Evolutionary conservation across 345 rosid species (phyloP).

Genomic region (Ceriops decandra): DNA sequence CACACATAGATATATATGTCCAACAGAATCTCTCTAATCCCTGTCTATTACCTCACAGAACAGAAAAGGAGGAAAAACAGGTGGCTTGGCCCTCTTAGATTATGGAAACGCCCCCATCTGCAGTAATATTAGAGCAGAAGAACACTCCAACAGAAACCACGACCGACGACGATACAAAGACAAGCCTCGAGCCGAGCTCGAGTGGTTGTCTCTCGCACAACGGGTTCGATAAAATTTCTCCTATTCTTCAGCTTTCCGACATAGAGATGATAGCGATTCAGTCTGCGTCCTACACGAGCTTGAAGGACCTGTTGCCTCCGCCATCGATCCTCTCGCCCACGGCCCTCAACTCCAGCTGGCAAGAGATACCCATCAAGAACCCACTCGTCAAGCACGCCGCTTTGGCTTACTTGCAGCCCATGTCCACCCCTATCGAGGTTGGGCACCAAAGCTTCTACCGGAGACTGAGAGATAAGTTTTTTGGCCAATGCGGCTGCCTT

Average conservation of each 20-base stretch:
- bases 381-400: conserved; percentile 65
- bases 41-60: too few relatives aligned
- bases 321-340: conserved; percentile 31
- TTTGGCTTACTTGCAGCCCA: conserved; percentile 59
- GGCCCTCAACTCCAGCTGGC: conserved; percentile 41
- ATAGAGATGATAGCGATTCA: conserved; percentile 40
- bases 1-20: too few relatives aligned
- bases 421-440: conserved; percentile 36
- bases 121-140: neutral
- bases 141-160: neutral
- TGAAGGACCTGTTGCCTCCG: conserved; percentile 42
- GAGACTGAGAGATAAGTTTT: conserved; percentile 22
- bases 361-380: conserved; percentile 55
- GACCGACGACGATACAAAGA: neutral
- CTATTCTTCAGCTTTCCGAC: conserved; percentile 24
- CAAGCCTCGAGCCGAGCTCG: neutral
- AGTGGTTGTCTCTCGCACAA: conserved; percentile 18
- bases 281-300: conserved; percentile 42
- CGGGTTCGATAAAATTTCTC: conserved; percentile 11
- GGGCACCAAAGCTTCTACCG: conserved; percentile 33
- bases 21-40: too few relatives aligned
- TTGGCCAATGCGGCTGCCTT: conserved; percentile 35
- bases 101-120: neutral
- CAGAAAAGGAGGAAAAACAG: too few relatives aligned
- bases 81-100: neutral